A percentile compares a stretch with the other conserved stretches of the same genome.
Evolutionary conservation across 1,284 basidiomycete species (phyloP).

Genomic region (Entoloma clypeatum): DNA sequence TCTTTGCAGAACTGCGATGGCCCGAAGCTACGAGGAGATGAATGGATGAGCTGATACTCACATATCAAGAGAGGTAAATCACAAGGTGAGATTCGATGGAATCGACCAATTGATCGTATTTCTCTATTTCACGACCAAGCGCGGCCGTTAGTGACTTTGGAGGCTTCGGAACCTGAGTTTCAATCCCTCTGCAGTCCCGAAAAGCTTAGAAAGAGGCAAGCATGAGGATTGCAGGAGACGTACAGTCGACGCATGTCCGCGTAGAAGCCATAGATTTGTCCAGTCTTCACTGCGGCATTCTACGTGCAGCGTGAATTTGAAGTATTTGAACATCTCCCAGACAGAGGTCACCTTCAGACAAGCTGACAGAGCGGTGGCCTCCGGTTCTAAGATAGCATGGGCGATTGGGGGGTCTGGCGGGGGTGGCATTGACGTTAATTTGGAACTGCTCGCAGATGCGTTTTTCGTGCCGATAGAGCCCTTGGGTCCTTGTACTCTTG

Average conservation of each 20-base stretch:
- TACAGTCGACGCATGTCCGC: constrained; percentile 61
- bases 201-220: not conserved
- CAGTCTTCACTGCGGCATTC: constrained; percentile 66
- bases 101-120: constrained; percentile 75
- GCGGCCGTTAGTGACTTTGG: constrained; percentile 59
- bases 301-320: constrained; percentile 23
- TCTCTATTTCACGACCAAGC: constrained; percentile 67
- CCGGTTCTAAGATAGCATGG: constrained; percentile 54
- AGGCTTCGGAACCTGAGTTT: constrained; percentile 56
- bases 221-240: constrained; percentile 20
- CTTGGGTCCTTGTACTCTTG: constrained; percentile 25
- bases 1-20: constrained; percentile 66
- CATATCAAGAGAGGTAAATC: constrained; percentile 13
- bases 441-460: constrained; percentile 17
- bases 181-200: constrained; percentile 41
- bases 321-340: not conserved
- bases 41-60: not conserved
- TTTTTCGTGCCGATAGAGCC: constrained; percentile 15
- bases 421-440: constrained; percentile 48
- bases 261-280: constrained; percentile 66
- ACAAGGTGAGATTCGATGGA: constrained; percentile 67
- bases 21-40: constrained; percentile 46
- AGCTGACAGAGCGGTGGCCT: constrained; percentile 51
- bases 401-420: constrained; percentile 48
- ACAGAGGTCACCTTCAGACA: constrained; percentile 49